phyloP scores from a whole-genome alignment of 192 early-diverging fungal species.

The Kickxella alabastrina region DNA sequence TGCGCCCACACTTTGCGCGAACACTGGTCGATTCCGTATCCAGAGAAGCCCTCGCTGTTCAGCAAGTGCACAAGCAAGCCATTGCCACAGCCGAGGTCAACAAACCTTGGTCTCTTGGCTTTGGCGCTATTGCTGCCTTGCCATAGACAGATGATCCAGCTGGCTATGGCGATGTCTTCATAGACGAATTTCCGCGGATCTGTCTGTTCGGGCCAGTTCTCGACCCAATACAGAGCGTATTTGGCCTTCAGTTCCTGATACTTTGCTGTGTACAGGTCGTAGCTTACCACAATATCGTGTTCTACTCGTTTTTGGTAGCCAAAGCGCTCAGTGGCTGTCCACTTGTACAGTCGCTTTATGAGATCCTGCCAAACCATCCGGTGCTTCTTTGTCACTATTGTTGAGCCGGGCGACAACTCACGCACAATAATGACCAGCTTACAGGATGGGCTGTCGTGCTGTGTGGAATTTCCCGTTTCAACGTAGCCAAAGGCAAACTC shows the following conservation, averaged over 20 bases:
- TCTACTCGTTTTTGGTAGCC: slow-evolving; percentile 68
- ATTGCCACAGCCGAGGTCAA: slow-evolving; percentile 85
- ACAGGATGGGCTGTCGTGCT: neutral
- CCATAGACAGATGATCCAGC: slow-evolving; percentile 77
- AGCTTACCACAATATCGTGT: slow-evolving; percentile 68
- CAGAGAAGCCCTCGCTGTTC: slow-evolving; percentile 64
- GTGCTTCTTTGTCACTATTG: slow-evolving; percentile 51
- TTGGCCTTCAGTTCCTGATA: slow-evolving; percentile 66
- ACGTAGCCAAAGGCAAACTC: slow-evolving; percentile 37
- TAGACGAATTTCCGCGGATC: slow-evolving; percentile 81
- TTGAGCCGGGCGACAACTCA: slow-evolving; percentile 12
- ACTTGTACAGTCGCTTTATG: slow-evolving; percentile 65
- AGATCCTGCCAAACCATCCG: slow-evolving; percentile 58
- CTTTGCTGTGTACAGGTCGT: slow-evolving; percentile 61
- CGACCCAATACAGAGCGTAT: slow-evolving; percentile 63
- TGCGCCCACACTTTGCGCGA: slow-evolving; percentile 72
- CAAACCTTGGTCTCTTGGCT: slow-evolving; percentile 56
- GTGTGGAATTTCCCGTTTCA: neutral
- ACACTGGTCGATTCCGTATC: slow-evolving; percentile 72
- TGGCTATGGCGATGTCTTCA: slow-evolving; percentile 85
- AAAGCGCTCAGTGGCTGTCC: slow-evolving; percentile 65
- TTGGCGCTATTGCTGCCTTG: slow-evolving; percentile 21
- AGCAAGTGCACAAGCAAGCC: slow-evolving; percentile 74
- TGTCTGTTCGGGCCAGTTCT: slow-evolving; percentile 77
- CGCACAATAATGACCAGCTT: slow-evolving; percentile 19